Conservation (phyloP, 2,329 filamentous ascomycete species). For the Sphaerulina vaccinii region DNA sequence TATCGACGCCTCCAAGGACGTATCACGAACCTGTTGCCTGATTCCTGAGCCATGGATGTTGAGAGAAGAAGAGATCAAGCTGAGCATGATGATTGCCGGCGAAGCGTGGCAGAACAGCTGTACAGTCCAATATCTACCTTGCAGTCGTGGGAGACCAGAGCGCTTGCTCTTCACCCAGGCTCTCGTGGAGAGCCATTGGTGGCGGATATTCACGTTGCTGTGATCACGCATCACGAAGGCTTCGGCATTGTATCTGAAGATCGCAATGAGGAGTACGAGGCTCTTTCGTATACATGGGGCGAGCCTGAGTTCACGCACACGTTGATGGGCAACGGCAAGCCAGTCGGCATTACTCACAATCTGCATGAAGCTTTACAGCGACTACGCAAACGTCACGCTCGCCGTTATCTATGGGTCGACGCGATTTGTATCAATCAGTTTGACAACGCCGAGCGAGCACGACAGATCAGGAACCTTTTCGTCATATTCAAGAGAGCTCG, state of each 20-base stretch:
- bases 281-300: slow-evolving; percentile 6
- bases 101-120: too few relatives aligned
- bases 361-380: neutral
- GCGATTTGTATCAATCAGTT: neutral
- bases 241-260: neutral
- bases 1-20: too few relatives aligned
- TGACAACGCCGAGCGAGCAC: neutral
- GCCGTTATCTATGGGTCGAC: neutral
- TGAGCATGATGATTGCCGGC: too few relatives aligned
- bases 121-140: too few relatives aligned
- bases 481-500: neutral
- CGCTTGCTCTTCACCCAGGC: neutral
- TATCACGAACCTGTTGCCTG: too few relatives aligned
- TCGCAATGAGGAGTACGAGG: neutral
- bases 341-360: neutral
- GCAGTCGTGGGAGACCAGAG: neutral
- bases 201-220: neutral
- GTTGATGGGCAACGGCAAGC: neutral
- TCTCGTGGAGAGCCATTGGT: neutral
- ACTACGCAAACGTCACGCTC: neutral
- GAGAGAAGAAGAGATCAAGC: too few relatives aligned
- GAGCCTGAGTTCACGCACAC: neutral
- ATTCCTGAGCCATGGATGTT: too few relatives aligned
- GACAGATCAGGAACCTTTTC: neutral
- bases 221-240: neutral